Conservation (phyloP, 495 filamentous ascomycete species). For the Immersiella caudata region DNA sequence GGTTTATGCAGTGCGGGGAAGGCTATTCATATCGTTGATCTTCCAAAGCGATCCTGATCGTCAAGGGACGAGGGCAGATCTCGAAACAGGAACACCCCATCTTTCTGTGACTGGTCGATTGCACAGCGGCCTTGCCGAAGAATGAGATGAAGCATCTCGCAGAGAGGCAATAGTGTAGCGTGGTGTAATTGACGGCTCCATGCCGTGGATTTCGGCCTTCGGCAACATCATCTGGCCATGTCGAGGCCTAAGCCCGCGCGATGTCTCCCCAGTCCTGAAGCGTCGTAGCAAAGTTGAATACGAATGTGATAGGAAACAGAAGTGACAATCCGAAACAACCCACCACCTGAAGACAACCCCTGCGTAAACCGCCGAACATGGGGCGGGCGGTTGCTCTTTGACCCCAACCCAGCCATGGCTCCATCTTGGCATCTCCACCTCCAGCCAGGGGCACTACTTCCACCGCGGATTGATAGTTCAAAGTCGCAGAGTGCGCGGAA, state of each 20-base stretch:
- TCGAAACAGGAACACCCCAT: background rate
- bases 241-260: background rate
- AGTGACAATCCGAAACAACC: background rate
- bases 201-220: background rate
- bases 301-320: constrained; percentile 8
- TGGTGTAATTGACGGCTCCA: background rate
- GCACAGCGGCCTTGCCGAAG: background rate
- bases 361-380: background rate
- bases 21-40: background rate
- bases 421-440: background rate
- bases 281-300: constrained; percentile 7
- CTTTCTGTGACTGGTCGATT: no score
- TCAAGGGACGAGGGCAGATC: background rate
- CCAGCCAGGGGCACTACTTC: background rate
- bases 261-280: constrained; percentile 6
- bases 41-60: background rate
- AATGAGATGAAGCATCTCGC: background rate
- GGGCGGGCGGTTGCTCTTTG: background rate
- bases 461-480: background rate
- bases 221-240: background rate
- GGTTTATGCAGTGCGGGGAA: background rate
- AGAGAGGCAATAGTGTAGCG: background rate
- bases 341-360: background rate
- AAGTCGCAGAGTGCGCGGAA: background rate
- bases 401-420: background rate